These are phyloP conservation scores for Zymoseptoria crescenta DNA, from an alignment of 2,329 filamentous ascomycete species.

Conservation along the genomic window DNA sequence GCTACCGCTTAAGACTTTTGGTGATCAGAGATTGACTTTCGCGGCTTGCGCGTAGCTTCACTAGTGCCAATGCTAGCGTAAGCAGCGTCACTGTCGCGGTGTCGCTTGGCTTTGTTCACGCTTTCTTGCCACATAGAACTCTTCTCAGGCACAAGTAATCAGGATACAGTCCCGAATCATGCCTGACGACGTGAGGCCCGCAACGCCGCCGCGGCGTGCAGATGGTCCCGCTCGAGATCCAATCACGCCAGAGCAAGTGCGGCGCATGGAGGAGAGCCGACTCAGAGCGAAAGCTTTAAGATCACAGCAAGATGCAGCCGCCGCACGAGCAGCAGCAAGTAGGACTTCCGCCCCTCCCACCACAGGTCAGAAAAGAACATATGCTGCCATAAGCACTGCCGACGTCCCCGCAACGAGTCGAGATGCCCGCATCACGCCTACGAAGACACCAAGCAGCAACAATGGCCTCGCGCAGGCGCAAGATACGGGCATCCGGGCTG, in stretches of 20 bases:
- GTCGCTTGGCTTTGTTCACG: not conserved
- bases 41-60: not conserved
- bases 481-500: constrained; percentile 58
- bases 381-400: constrained; percentile 49
- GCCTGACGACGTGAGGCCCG: constrained; percentile 33
- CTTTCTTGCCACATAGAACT: not conserved
- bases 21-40: not conserved
- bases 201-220: constrained; percentile 41
- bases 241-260: constrained; percentile 54
- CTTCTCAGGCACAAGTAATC: too few relatives aligned
- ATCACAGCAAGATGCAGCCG: constrained; percentile 60
- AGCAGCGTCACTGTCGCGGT: not conserved
- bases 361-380: constrained; percentile 64
- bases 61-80: not conserved
- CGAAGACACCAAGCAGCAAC: constrained; percentile 31
- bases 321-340: constrained; percentile 18
- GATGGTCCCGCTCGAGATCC: constrained; percentile 35
- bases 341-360: constrained; percentile 25
- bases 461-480: constrained; percentile 29
- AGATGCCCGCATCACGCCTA: constrained; percentile 48
- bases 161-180: constrained; percentile 14
- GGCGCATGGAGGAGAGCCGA: constrained; percentile 69
- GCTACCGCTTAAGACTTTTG: too few relatives aligned
- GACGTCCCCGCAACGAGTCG: constrained; percentile 54
- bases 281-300: constrained; percentile 82